Evolutionary conservation across 345 rosid genomes (phyloP).

Genomic region (Adansonia digitata): DNA sequence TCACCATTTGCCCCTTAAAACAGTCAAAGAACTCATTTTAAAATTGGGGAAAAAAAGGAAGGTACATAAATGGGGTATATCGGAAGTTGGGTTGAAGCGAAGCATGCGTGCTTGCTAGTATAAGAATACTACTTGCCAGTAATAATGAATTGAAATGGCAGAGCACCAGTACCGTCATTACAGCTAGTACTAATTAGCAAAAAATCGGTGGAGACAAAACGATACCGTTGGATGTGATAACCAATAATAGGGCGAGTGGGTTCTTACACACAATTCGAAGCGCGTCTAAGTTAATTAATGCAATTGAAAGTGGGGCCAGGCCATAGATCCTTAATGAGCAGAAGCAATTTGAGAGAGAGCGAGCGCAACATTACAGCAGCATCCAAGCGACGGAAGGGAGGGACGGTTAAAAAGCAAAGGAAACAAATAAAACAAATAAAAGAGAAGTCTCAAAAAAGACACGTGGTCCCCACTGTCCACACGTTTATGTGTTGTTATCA

Average conservation of each 20-base stretch:
- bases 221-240: background rate
- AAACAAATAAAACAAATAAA: no score
- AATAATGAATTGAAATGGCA: no score
- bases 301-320: background rate
- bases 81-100: background rate
- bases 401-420: no score
- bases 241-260: background rate
- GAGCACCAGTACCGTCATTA: background rate
- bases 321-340: background rate
- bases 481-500: constrained; percentile 11
- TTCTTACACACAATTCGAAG: background rate
- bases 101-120: background rate
- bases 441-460: background rate
- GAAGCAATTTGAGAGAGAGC: background rate
- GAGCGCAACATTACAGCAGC: background rate
- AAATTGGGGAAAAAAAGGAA: background rate
- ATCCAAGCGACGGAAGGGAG: constrained; percentile 17
- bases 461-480: constrained; percentile 22
- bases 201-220: background rate
- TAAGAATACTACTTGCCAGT: background rate
- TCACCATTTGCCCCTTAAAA: background rate
- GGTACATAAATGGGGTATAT: background rate
- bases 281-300: constrained; percentile 14
- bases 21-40: background rate
- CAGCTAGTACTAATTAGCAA: background rate